Evolutionary conservation across 2,329 filamentous ascomycete species (phyloP), one percentile per base, ranked within the genome.

Genomic region (Penicillium corylophilum): DNA sequence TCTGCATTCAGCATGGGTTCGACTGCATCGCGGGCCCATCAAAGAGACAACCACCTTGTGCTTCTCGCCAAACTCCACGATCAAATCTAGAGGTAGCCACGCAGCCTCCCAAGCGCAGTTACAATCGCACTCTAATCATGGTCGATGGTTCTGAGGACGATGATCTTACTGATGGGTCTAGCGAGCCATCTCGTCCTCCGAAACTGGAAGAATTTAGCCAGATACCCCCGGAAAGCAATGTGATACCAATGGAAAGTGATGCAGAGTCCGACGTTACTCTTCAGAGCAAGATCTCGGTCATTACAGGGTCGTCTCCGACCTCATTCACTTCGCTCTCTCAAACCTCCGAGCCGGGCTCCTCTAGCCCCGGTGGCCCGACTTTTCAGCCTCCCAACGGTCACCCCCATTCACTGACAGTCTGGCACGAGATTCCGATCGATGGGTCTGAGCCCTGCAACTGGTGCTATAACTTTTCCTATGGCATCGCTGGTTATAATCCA

Each of bases 331-430:
- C 9, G 13, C 1, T 10, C 12, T 13, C 18, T 20, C 6, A 12
- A 4, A 22, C 3, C 4, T 20, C 35, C 13, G 16, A 38, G 16
- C 9, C 16, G 5, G 9, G 16, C 15, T 5, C 33, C 12, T 16
- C 16, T 2, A 13, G 6, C 9, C 9, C 16, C 4, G 12, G 4
- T 38, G 9, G 18, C 18, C 35, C 0, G 9, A 2, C 35, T 20
- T 20, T 4, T 38, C 35, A 38, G 4, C 16, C 2, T 75, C 43
- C 56, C 48, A 7, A 74, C 2, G 67, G 61, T 10, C 69, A 75
- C 53, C 64, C 68, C 15, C 73, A 76, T 44, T 74, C 74, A 0
- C 67, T 77, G 18, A 43, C 48, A 12, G 75, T 77, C 58, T 66
- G 71, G 29, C 59, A 70, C 51, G 55, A 64, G 5, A 56, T 63